A percentile compares a stretch with the other conserved stretches of the same genome.
phyloP scores from a whole-genome alignment of 2,329 filamentous ascomycete genomes.

The Exserohilum rostratum region DNA sequence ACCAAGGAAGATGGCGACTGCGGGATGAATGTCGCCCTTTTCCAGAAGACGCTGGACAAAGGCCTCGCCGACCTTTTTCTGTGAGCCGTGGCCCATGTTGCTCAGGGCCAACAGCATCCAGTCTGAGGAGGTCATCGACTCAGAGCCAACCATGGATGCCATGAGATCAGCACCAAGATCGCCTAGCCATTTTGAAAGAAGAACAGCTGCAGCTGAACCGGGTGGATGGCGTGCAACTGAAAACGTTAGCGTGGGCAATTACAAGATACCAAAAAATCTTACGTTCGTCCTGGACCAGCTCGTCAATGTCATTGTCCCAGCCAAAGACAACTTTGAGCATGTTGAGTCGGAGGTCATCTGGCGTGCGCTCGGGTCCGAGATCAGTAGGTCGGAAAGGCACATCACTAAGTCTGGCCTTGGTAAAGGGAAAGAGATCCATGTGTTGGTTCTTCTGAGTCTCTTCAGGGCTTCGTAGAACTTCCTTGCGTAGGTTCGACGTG shows the following conservation, averaged over 20 bases:
- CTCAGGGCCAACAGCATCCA: conserved; percentile 97
- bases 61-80: conserved; percentile 87
- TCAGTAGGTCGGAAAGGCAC: conserved; percentile 78
- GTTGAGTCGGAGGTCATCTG: conserved; percentile 81
- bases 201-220: conserved; percentile 77
- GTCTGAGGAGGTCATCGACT: conserved; percentile 90
- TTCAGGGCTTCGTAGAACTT: conserved; percentile 78
- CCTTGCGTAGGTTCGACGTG: conserved; percentile 77
- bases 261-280: conserved; percentile 33
- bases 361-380: conserved; percentile 52
- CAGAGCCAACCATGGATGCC: conserved; percentile 73
- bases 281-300: conserved; percentile 82
- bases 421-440: conserved; percentile 85
- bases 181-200: conserved; percentile 91
- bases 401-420: conserved; percentile 78
- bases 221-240: conserved; percentile 70
- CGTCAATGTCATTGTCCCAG: conserved; percentile 84
- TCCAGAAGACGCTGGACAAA: conserved; percentile 91
- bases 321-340: conserved; percentile 96
- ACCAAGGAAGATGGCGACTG: conserved; percentile 89
- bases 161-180: conserved; percentile 83
- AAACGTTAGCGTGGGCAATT: conserved; percentile 20
- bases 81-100: conserved; percentile 76
- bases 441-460: conserved; percentile 64
- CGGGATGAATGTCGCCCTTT: conserved; percentile 87